These are phyloP conservation scores for Punctularia strigosozonata DNA, from an alignment of 768 basidiomycete genomes.

Conservation along the genomic window DNA sequence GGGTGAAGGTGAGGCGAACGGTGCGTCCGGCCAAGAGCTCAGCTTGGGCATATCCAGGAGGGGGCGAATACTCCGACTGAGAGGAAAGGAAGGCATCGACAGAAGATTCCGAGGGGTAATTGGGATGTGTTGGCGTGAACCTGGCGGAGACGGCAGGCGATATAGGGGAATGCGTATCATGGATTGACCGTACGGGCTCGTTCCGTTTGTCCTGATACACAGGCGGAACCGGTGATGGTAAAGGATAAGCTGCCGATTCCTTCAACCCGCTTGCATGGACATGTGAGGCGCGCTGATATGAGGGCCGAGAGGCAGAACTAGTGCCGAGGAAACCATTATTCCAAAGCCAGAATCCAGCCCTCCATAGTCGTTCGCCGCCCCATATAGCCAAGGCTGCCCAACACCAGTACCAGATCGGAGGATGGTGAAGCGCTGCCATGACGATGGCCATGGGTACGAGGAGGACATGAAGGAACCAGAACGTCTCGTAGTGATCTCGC, in stretches of 20 bases:
- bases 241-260: too few species aligned
- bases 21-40: conserved; percentile 62
- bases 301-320: conserved; percentile 2
- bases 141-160: neutral
- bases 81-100: neutral
- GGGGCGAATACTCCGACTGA: conserved; percentile 29
- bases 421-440: conserved; percentile 56
- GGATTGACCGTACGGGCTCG: neutral
- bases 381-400: conserved; percentile 51
- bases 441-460: conserved; percentile 53
- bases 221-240: neutral
- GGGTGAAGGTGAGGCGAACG: conserved; percentile 52
- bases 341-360: conserved; percentile 42
- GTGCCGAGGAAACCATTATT: conserved; percentile 42
- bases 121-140: too few species aligned
- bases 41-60: conserved; percentile 56
- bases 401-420: conserved; percentile 56
- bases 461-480: conserved; percentile 54
- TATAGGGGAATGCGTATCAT: neutral
- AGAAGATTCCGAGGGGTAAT: too few species aligned
- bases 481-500: conserved; percentile 43
- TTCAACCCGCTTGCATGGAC: too few species aligned
- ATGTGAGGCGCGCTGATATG: neutral
- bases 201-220: neutral
- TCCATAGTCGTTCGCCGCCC: conserved; percentile 48